These are phyloP conservation scores for Aspergillus ostianus DNA, from an alignment of 495 filamentous ascomycete species.

Conservation along the genomic window DNA sequence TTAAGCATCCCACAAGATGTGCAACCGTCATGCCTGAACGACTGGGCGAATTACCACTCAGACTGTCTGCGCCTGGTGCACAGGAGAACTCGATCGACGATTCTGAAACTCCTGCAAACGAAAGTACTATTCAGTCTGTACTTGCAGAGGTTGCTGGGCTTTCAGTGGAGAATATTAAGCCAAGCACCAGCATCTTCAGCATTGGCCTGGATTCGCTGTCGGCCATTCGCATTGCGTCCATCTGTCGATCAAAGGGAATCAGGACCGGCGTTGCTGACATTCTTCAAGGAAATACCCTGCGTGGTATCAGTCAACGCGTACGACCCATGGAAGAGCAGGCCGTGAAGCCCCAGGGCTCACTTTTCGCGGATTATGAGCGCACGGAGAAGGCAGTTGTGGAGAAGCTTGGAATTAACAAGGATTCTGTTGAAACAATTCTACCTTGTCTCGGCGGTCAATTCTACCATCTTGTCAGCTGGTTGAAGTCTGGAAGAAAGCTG, in stretches of 20 bases:
- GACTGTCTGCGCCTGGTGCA: neutral
- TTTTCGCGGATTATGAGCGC: slow-evolving; percentile 22
- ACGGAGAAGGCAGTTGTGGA: slow-evolving; percentile 33
- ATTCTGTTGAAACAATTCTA: slow-evolving; percentile 51
- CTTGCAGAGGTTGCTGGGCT: slow-evolving; percentile 64
- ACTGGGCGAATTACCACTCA: slow-evolving; percentile 25
- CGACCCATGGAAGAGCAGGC: slow-evolving; percentile 11
- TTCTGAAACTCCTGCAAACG: slow-evolving; percentile 23
- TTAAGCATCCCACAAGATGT: slow-evolving; percentile 29
- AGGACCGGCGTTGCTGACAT: slow-evolving; percentile 63
- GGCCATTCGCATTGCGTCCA: slow-evolving; percentile 68
- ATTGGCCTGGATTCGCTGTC: slow-evolving; percentile 90
- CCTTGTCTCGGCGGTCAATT: slow-evolving; percentile 70
- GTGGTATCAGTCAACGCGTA: slow-evolving; percentile 49
- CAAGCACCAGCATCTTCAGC: slow-evolving; percentile 71
- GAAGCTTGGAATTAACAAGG: slow-evolving; percentile 28
- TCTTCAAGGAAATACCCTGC: slow-evolving; percentile 59
- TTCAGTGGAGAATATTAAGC: slow-evolving; percentile 56
- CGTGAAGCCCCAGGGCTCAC: slow-evolving; percentile 9
- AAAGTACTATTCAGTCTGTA: slow-evolving; percentile 55
- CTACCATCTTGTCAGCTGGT: slow-evolving; percentile 69
- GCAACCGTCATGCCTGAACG: slow-evolving; percentile 21
- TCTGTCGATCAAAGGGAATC: slow-evolving; percentile 60
- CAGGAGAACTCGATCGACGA: slow-evolving; percentile 1
- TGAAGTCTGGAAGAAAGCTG: slow-evolving; percentile 55